Percentiles rank a stretch among this genome's conserved stretches.
These are phyloP conservation scores for Metschnikowia reukaufii DNA, from an alignment of 805 yeast species.

Conservation along the genomic window DNA sequence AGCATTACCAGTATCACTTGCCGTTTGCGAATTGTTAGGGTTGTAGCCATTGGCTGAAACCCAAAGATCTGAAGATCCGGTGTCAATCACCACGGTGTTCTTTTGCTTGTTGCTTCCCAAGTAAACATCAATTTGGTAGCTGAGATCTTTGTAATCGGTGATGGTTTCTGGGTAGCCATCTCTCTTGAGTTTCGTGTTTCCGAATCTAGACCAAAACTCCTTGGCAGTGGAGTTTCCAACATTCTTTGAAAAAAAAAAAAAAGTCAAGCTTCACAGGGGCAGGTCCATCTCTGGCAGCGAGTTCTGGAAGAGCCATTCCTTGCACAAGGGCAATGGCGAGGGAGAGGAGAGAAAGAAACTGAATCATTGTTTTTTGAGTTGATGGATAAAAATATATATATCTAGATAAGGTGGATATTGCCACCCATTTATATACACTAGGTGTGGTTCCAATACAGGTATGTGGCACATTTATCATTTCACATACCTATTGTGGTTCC, in stretches of 20 bases:
- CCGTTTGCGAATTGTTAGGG: constrained; percentile 1
- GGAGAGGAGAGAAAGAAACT: constrained; percentile 1
- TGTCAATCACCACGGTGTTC: constrained; percentile 36
- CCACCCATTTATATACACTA: too few relatives aligned
- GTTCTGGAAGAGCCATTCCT: constrained; percentile 1
- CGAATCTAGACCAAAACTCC: too few relatives aligned
- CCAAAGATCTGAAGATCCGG: constrained; percentile 47
- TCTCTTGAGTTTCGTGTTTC: too few relatives aligned
- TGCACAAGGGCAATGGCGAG: constrained; percentile 7
- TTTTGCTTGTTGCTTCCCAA: constrained; percentile 29
- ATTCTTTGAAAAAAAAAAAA: too few relatives aligned
- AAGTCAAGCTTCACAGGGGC: too few relatives aligned
- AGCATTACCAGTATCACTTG: constrained; percentile 6
- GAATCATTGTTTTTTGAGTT: background rate
- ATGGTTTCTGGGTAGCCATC: constrained; percentile 7
- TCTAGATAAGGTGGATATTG: too few relatives aligned
- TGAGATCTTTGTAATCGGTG: constrained; percentile 9
- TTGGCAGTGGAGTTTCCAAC: too few relatives aligned
- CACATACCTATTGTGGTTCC: too few relatives aligned
- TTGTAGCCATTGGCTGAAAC: constrained; percentile 17
- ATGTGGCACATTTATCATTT: too few relatives aligned
- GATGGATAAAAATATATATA: too few relatives aligned
- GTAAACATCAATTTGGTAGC: constrained; percentile 10
- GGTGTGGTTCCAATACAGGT: too few relatives aligned
- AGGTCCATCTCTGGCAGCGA: background rate